Evolutionary conservation across 2,329 filamentous ascomycete genomes (phyloP), one percentile per base, ranked within the genome.

Genomic region (Exophiala oligosperma): DNA sequence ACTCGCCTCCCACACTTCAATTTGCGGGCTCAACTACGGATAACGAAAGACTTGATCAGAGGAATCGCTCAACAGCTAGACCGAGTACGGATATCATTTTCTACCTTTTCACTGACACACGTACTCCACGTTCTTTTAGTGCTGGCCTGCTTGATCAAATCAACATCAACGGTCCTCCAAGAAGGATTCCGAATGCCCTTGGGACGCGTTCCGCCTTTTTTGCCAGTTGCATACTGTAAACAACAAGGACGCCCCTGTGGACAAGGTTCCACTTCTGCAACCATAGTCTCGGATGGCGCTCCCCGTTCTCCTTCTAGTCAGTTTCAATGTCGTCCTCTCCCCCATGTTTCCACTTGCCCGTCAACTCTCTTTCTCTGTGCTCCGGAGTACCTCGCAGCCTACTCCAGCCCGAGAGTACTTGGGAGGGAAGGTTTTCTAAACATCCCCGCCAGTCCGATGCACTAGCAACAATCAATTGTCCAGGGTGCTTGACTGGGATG

Each of bases 281-380:
- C n/a, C 40, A 43, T 43, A n/a, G n/a, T 23, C 21, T 32, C 56
- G 56, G 50, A 58, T 49, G 50, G 44, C 21, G 38, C 37, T 43
- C 49, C 56, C 56, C 53, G 49, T 44, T 32, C 46, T n/a, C 7
- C 12, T 38, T 58, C 50, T 58, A 58, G 50, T 43, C 44, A 44
- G 46, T 54, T 58, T 58, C 55, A 57, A 52, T 26, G 26, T 53
- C 49, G 26, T 46, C 35, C 35, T 29, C 23, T 57, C 35, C 56
- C 56, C 56, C 56, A 49, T 44, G 44, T 54, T 48, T 35, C 37
- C 50, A 44, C 28, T 11, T 23, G 26, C 28, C 38, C 48, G 48
- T 17, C 40, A 23, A 17, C 17, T 17, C 17, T 17, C 17, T 17
- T 17, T 17, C 14, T 21, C 40, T 43, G 17, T 40, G 12, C n/a